A percentile compares a stretch with the other conserved stretches of the same genome.
Conservation (phyloP, 345 rosid species). For the Carallia brachiata region DNA sequence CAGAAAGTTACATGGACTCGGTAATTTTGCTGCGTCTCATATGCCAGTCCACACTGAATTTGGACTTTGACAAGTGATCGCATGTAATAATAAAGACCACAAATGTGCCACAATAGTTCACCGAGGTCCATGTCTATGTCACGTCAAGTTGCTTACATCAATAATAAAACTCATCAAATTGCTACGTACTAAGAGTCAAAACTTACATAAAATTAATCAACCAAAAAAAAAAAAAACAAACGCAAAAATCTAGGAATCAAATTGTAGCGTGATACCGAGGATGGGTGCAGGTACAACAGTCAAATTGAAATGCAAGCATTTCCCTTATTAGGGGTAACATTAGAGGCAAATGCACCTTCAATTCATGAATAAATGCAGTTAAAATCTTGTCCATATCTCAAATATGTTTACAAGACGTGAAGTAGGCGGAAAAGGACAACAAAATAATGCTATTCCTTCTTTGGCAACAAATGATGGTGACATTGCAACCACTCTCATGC, state of each 20-base stretch:
- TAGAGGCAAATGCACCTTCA: slow-evolving; percentile 20
- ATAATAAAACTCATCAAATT: too few species aligned
- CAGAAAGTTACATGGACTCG: too few species aligned
- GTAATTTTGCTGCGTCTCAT: too few species aligned
- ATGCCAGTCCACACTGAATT: too few species aligned
- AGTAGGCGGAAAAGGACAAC: slow-evolving; percentile 30
- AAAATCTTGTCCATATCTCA: slow-evolving; percentile 23
- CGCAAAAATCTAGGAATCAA: slow-evolving; percentile 7
- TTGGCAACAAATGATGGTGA: slow-evolving; percentile 40
- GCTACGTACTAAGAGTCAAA: too few species aligned
- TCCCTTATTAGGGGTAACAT: slow-evolving; percentile 15
- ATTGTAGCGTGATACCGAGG: not conserved
- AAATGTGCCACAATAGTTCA: too few species aligned
- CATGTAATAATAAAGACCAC: too few species aligned
- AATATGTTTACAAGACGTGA: slow-evolving; percentile 17
- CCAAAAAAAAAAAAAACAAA: not conserved
- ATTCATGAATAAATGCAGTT: slow-evolving; percentile 25
- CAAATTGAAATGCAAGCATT: slow-evolving; percentile 11
- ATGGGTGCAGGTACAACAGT: not conserved
- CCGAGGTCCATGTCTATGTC: too few species aligned
- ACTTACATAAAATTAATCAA: not conserved
- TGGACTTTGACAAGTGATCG: too few species aligned
- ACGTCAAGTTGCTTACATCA: too few species aligned
- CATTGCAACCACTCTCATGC: slow-evolving; percentile 44
- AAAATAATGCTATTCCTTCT: slow-evolving; percentile 24